phyloP scores from a whole-genome alignment of 257 asterid species.

The Fraxinus quadrangulata region DNA sequence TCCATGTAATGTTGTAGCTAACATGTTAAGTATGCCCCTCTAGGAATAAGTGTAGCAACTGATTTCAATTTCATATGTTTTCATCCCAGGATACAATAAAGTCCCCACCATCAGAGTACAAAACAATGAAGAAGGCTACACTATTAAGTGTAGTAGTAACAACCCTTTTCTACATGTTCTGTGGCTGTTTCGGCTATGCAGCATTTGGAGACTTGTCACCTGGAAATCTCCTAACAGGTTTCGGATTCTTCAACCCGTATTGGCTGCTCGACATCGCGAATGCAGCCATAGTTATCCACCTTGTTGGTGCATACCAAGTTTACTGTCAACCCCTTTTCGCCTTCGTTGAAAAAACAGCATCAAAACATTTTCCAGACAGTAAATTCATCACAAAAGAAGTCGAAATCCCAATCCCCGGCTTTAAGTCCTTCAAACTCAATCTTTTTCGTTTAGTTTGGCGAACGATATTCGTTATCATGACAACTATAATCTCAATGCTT shows the following conservation, averaged over 20 bases:
- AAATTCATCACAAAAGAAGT: slow-evolving; percentile 28
- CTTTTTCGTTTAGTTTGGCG: slow-evolving; percentile 36
- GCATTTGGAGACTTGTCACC: slow-evolving; percentile 36
- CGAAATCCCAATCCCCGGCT: slow-evolving; percentile 18
- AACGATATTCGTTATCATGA: slow-evolving; percentile 27
- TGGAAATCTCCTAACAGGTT: slow-evolving; percentile 34
- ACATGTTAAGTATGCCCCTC: neutral
- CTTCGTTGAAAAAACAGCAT: slow-evolving; percentile 29
- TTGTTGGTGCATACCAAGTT: slow-evolving; percentile 40
- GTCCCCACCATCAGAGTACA: slow-evolving; percentile 34
- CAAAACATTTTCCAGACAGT: slow-evolving; percentile 24
- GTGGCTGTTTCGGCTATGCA: slow-evolving; percentile 40
- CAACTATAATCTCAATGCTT: slow-evolving; percentile 33
- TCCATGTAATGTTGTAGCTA: neutral
- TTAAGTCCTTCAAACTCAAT: slow-evolving; percentile 25
- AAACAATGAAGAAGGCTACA: slow-evolving; percentile 37
- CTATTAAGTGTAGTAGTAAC: slow-evolving; percentile 29
- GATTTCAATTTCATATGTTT: neutral
- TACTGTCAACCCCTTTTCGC: slow-evolving; percentile 42
- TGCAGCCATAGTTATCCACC: slow-evolving; percentile 35
- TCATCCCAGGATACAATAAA: slow-evolving; percentile 30
- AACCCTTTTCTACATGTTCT: slow-evolving; percentile 37
- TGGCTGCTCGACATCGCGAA: slow-evolving; percentile 41
- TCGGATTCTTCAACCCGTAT: slow-evolving; percentile 38
- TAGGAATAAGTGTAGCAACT: neutral